A percentile compares a stretch with the other conserved stretches of the same genome.
These are phyloP conservation scores for Magnolia sinica DNA, from an alignment of 164 flowering plant genomes.

Conservation along the genomic window DNA sequence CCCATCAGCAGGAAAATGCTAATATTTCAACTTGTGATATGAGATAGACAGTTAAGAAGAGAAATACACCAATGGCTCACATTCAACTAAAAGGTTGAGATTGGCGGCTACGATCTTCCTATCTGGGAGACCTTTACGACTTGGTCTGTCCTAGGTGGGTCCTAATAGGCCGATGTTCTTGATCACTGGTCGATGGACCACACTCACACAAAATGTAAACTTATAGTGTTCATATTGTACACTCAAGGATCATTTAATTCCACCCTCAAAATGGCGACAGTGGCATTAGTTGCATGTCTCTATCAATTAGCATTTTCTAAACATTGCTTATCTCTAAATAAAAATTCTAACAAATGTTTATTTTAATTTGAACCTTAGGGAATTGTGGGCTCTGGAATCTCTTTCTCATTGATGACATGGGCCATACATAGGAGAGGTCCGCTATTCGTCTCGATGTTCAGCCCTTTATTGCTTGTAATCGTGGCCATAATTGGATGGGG, in stretches of 20 bases:
- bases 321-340: not conserved
- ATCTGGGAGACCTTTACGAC: no score
- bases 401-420: slow-evolving; percentile 62
- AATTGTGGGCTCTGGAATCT: slow-evolving; percentile 55
- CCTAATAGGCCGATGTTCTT: no score
- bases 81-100: no score
- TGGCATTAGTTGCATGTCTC: not conserved
- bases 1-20: no score
- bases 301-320: not conserved
- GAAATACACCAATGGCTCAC: no score
- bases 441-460: slow-evolving; percentile 77
- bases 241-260: not conserved
- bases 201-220: no score
- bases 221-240: no score
- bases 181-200: no score
- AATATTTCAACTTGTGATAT: no score
- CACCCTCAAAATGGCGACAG: not conserved
- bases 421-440: slow-evolving; percentile 70
- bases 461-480: slow-evolving; percentile 63
- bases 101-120: no score
- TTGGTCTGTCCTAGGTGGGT: no score
- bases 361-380: slow-evolving; percentile 40
- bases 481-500: slow-evolving; percentile 72
- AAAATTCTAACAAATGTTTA: not conserved
- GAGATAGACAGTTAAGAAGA: no score